Conservation (phyloP, 2,329 filamentous ascomycete species). For the Aspergillus ibericus region DNA sequence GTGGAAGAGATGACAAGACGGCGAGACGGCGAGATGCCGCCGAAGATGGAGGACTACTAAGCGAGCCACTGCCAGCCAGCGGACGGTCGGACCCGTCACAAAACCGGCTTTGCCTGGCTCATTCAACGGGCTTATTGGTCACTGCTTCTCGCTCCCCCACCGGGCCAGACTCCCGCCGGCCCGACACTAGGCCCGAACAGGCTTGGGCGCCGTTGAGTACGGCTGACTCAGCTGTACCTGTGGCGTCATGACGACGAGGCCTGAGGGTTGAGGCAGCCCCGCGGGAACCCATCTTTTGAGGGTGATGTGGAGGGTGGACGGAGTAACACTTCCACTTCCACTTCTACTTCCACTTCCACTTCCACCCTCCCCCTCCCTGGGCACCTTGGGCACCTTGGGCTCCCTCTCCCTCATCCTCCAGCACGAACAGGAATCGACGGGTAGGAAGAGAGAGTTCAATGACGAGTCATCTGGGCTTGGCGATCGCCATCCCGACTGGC, state of each 20-base stretch:
- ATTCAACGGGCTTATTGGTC: not conserved
- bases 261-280: not conserved
- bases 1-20: too few species aligned
- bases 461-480: not conserved
- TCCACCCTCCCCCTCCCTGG: too few species aligned
- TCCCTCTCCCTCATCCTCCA: too few species aligned
- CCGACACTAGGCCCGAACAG: not conserved
- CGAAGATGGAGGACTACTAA: not conserved
- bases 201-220: not conserved
- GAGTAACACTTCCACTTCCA: too few species aligned
- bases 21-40: too few species aligned
- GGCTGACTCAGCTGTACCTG: not conserved
- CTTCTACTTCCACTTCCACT: too few species aligned
- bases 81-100: not conserved
- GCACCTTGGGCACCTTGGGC: too few species aligned
- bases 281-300: too few species aligned
- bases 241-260: not conserved
- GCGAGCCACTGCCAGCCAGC: not conserved
- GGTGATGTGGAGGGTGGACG: too few species aligned
- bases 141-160: not conserved
- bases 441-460: too few species aligned
- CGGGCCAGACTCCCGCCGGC: not conserved
- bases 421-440: too few species aligned
- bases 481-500: not conserved
- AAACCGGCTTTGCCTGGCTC: not conserved